Percentiles rank a stretch among this genome's conserved stretches.
phyloP scores from a whole-genome alignment of 805 yeast species.

The Hanseniaspora lachancei region DNA sequence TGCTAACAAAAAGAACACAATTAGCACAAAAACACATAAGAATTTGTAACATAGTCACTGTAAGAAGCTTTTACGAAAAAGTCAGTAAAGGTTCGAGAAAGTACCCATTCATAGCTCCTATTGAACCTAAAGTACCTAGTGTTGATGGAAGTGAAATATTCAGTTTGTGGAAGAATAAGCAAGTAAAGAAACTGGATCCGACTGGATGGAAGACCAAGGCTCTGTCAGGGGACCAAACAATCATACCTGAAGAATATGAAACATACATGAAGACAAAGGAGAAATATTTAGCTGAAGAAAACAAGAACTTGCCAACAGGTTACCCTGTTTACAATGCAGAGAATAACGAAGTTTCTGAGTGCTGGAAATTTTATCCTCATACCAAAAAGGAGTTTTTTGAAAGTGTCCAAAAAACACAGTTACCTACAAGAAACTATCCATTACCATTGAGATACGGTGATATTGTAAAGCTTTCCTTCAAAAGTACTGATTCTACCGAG shows the following conservation, averaged over 20 bases:
- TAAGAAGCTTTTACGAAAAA: neutral
- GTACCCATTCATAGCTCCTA: neutral
- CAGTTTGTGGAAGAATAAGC: neutral
- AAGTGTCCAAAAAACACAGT: neutral
- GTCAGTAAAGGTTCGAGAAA: neutral
- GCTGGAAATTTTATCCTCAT: conserved; percentile 9
- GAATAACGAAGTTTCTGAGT: neutral
- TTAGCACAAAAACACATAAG: neutral
- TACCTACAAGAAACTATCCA: conserved; percentile 3
- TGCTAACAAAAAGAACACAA: neutral
- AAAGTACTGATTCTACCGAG: neutral
- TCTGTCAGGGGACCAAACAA: neutral
- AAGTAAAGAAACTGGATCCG: conserved; percentile 1
- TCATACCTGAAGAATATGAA: neutral
- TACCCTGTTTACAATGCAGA: neutral
- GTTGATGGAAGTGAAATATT: conserved; percentile 7
- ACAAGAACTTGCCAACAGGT: neutral
- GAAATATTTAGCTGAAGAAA: neutral
- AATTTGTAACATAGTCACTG: neutral
- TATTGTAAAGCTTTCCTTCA: conserved; percentile 2
- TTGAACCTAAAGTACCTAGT: conserved; percentile 9
- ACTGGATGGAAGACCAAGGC: conserved; percentile 9
- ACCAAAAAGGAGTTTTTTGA: neutral
- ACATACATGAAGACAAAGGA: neutral
- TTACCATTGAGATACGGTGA: conserved; percentile 10